Evolutionary conservation across 192 early-diverging fungal genomes (phyloP), one percentile per base, ranked within the genome.

Genomic region (Backusella parvicylindrica): DNA sequence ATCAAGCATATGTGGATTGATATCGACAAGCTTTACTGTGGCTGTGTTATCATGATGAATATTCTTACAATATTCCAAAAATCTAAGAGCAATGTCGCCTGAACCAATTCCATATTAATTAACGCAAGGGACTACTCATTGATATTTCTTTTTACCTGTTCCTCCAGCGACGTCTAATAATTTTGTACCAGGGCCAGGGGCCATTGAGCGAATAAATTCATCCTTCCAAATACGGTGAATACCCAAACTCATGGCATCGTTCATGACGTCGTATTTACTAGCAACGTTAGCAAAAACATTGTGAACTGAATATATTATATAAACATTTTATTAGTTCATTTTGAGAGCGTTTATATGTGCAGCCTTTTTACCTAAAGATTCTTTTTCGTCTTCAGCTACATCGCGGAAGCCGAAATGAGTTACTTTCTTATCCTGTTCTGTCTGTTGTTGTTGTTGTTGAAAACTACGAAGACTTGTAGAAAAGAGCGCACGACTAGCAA

Each of bases 211-310:
- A 71, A 99, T 93, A 80, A 95, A 94, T 77, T 95, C 89, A 76
- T 98, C 95, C 77, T 99, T 99, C 98, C 98, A 99, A 36, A 98
- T 78, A 68, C 97, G 89, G 81, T 99, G 97, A 23, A 99, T 83
- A 33, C 98, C 98, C 33, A 88, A 84, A 78, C 91, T 93, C 97
- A 98, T 98, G 21, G 93, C 91, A 72, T 98, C 97, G 86, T 98
- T 98, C 98, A 99, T 98, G 12, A 97, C 71, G 80, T 99, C 98
- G 85, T 99, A 99, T 64, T 92, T 96, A n/a, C 85, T 81, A 2
- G 98, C 98, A 21, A 99, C 98, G 75, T 88, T 95, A n/a, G 91
- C 87, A 80, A 98, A 99, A 13, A 99, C 98, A 65, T 88, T 79
- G 64, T 89, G 92, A 36, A 99, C 96, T 94, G 77, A n/a, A n/a